Conservation (phyloP, 495 filamentous ascomycete genomes). For the Parmelia sp. region DNA sequence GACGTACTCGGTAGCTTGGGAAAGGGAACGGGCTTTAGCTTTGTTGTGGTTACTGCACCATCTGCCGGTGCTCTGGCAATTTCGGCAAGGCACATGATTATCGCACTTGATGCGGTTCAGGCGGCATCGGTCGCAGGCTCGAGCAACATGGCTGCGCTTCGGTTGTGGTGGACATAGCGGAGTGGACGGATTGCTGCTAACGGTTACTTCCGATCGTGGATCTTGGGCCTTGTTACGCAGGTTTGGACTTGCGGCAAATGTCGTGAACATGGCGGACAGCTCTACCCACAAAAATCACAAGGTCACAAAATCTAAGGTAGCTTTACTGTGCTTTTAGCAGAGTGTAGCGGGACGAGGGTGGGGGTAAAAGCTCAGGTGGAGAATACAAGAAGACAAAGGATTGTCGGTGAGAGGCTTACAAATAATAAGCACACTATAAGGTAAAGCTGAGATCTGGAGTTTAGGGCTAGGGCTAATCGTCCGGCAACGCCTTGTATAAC, state of each 20-base stretch:
- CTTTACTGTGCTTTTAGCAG: too few species aligned
- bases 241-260: neutral
- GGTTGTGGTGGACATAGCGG: neutral
- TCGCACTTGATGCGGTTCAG: slow-evolving; percentile 45
- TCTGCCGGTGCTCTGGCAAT: slow-evolving; percentile 38
- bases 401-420: too few species aligned
- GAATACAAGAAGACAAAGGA: too few species aligned
- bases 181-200: neutral
- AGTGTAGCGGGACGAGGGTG: too few species aligned
- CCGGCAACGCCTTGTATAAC: too few species aligned
- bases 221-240: neutral
- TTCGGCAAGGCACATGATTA: slow-evolving; percentile 38
- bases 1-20: slow-evolving; percentile 32
- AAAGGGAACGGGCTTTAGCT: slow-evolving; percentile 33
- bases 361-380: too few species aligned
- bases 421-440: too few species aligned
- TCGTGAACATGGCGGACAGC: neutral
- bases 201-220: neutral
- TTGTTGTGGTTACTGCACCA: slow-evolving; percentile 35
- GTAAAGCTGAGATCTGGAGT: too few species aligned
- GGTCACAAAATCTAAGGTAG: too few species aligned
- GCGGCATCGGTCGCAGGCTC: slow-evolving; percentile 47
- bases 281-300: too few species aligned
- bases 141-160: slow-evolving; percentile 38
- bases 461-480: too few species aligned